Percentiles rank a stretch among this genome's conserved stretches.
Evolutionary conservation across 768 basidiomycete species (phyloP).

Genomic region (Boletus subparvulus): DNA sequence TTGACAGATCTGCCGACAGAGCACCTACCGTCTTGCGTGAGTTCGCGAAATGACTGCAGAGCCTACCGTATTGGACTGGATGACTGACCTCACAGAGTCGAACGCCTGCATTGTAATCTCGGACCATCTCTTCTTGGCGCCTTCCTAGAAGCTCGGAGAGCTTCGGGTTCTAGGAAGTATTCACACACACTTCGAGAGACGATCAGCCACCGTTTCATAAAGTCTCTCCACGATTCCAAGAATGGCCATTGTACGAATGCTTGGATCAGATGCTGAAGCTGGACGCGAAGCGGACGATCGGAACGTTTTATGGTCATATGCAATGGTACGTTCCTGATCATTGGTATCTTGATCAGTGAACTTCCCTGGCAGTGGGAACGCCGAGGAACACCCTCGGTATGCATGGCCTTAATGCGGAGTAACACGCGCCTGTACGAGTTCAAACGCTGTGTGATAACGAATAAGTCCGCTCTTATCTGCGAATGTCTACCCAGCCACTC

Average conservation of each 20-base stretch:
- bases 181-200: not conserved
- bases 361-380: not conserved
- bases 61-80: not conserved
- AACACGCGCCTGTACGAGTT: not conserved
- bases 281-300: not conserved
- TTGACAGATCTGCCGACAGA: not conserved
- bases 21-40: not conserved
- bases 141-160: too few relatives aligned
- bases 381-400: not conserved
- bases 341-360: not conserved
- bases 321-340: not conserved
- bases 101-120: too few relatives aligned
- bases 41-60: not conserved
- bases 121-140: too few relatives aligned
- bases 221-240: not conserved
- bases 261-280: not conserved
- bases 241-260: not conserved
- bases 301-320: not conserved
- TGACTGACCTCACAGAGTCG: not conserved
- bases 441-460: not conserved
- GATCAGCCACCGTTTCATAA: not conserved
- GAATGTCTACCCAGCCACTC: not conserved
- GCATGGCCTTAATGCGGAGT: not conserved
- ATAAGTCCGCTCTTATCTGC: not conserved
- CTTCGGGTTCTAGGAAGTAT: too few relatives aligned